Conservation (phyloP, 441 rosid genomes). For the Adansonia gregorii region DNA sequence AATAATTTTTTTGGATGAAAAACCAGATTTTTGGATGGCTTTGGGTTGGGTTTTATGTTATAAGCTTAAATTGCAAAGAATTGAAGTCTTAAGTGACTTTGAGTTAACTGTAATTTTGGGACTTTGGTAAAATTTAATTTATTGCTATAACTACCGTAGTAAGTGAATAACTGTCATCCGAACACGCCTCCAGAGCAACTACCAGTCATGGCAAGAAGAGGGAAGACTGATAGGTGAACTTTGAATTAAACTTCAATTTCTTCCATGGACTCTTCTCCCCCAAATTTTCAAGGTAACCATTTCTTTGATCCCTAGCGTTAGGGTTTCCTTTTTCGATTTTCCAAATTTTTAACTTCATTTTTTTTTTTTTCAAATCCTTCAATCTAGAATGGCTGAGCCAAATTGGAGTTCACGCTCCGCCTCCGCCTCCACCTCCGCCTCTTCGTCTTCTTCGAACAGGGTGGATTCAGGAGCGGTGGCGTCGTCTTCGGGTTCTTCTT, state of each 20-base stretch:
- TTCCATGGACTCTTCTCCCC: slow-evolving; percentile 41
- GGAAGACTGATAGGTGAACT: slow-evolving; percentile 45
- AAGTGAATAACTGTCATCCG: not conserved
- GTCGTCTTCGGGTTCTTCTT: slow-evolving; percentile 39
- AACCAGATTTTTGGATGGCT: no score
- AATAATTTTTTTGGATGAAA: no score
- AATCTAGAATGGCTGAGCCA: slow-evolving; percentile 53
- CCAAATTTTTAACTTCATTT: not conserved
- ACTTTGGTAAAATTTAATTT: no score
- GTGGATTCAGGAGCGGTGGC: slow-evolving; percentile 33
- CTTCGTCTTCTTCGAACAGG: slow-evolving; percentile 32
- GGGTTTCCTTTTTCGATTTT: slow-evolving; percentile 19
- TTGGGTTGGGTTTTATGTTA: no score
- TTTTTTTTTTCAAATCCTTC: not conserved
- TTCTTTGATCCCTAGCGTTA: slow-evolving; percentile 4
- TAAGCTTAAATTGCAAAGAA: no score
- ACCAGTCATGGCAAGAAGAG: slow-evolving; percentile 36
- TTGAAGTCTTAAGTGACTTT: no score
- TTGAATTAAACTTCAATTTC: slow-evolving; percentile 10
- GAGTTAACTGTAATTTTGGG: no score
- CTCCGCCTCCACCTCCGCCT: slow-evolving; percentile 32
- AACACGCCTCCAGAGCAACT: slow-evolving; percentile 22
- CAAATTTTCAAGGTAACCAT: slow-evolving; percentile 36
- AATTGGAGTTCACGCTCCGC: slow-evolving; percentile 39
- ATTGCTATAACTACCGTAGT: no score